Conservation (phyloP, 2,329 filamentous ascomycete genomes). For the Purpureocillium takamizusanense region DNA sequence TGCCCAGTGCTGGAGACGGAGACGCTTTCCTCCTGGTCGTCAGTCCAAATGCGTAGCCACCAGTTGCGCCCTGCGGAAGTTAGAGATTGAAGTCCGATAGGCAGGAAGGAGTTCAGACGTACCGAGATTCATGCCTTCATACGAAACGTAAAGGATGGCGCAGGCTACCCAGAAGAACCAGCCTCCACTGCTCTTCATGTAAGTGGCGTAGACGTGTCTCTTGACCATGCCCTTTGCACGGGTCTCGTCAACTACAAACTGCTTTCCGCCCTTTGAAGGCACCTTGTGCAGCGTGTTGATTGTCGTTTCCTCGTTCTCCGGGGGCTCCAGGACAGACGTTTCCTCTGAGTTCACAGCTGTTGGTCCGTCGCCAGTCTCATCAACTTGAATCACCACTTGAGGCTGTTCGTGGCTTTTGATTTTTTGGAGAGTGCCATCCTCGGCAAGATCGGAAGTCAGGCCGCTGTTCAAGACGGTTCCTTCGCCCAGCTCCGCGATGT, state of each 20-base stretch:
- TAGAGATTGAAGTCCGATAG: not conserved
- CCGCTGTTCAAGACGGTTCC: conserved; percentile 58
- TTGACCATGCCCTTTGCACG: conserved; percentile 63
- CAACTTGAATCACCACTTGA: conserved; percentile 33
- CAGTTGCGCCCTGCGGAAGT: conserved; percentile 40
- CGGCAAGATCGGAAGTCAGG: conserved; percentile 52
- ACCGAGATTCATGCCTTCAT: conserved; percentile 47
- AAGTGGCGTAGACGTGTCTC: conserved; percentile 55
- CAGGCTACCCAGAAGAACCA: conserved; percentile 49
- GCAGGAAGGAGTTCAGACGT: conserved; percentile 8
- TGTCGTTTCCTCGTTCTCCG: conserved; percentile 24
- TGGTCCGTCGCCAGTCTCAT: conserved; percentile 30
- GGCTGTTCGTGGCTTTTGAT: conserved; percentile 49
- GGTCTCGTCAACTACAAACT: conserved; percentile 71
- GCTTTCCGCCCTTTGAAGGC: conserved; percentile 46
- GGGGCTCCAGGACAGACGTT: conserved; percentile 30
- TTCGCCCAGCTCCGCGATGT: conserved; percentile 63
- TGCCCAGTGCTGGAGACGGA: conserved; percentile 8
- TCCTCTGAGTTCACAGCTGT: conserved; percentile 49
- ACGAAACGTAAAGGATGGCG: conserved; percentile 42
- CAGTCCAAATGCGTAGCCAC: conserved; percentile 58
- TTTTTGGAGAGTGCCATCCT: conserved; percentile 44
- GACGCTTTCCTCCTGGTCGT: conserved; percentile 9
- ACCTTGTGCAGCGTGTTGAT: conserved; percentile 36
- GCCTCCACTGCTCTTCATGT: conserved; percentile 59